Evolutionary conservation across 805 yeast genomes (phyloP).

Genomic region (Candida ortonii): DNA sequence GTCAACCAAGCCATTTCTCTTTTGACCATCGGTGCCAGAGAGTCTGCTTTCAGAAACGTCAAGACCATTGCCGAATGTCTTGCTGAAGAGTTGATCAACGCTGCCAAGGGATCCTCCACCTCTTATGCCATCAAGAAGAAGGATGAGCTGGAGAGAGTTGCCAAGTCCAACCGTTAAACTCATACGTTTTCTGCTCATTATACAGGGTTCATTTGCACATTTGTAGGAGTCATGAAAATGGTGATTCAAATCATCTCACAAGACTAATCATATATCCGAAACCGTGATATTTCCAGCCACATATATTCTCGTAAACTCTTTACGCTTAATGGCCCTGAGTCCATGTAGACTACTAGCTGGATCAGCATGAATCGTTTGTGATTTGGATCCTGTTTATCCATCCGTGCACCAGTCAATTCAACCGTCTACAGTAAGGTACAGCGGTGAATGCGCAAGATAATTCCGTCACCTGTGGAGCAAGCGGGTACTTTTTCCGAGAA

Average conservation of each 20-base stretch:
- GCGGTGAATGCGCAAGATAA: too few species aligned
- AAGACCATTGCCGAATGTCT: conserved; percentile 99
- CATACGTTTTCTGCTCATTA: conserved; percentile 4
- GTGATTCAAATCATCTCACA: conserved; percentile 5
- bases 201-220: conserved; percentile 11
- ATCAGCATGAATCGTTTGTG: too few species aligned
- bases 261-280: too few species aligned
- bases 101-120: conserved; percentile 99
- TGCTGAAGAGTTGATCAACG: conserved; percentile 99
- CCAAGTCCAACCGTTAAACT: conserved; percentile 99
- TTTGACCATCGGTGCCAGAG: conserved; percentile 99
- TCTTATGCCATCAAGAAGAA: conserved; percentile 99
- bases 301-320: too few species aligned
- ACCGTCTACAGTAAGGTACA: too few species aligned
- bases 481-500: too few species aligned
- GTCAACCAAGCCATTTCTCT: conserved; percentile 98
- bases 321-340: too few species aligned
- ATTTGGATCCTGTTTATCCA: too few species aligned
- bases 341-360: too few species aligned
- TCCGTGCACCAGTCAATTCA: too few species aligned
- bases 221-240: conserved; percentile 8
- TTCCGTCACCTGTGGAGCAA: too few species aligned
- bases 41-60: conserved; percentile 99
- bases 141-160: conserved; percentile 99
- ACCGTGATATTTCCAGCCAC: too few species aligned